Conservation (phyloP, 2,329 filamentous ascomycete species). For the Colletotrichum magnum region DNA sequence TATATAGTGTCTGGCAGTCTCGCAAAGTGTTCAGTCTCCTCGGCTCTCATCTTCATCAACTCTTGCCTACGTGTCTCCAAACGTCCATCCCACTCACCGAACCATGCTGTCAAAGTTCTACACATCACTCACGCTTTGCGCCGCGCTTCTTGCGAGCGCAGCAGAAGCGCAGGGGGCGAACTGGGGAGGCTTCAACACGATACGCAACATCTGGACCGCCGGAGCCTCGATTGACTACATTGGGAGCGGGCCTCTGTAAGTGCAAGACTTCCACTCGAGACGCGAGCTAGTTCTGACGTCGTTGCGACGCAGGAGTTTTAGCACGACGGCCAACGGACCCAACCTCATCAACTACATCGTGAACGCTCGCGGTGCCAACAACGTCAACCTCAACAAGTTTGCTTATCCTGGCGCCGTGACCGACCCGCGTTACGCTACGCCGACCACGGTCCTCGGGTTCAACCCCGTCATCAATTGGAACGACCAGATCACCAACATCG, state of each 20-base stretch:
- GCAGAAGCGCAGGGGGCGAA: conserved; percentile 4
- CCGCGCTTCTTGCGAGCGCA: background rate
- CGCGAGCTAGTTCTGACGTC: fast-evolving
- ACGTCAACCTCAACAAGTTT: conserved; percentile 24
- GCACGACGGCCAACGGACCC: conserved; percentile 9
- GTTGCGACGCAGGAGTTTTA: background rate
- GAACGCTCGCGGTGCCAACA: conserved; percentile 7
- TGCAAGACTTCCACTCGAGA: background rate
- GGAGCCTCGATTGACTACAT: conserved; percentile 19
- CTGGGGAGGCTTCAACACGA: conserved; percentile 10
- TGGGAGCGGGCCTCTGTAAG: background rate
- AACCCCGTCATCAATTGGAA: conserved; percentile 24
- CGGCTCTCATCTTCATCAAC: background rate
- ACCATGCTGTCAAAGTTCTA: background rate
- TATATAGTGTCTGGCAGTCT: too few species aligned
- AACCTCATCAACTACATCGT: conserved; percentile 25
- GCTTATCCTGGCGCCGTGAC: conserved; percentile 5
- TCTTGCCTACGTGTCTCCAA: background rate
- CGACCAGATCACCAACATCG: conserved; percentile 15
- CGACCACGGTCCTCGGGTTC: conserved; percentile 4
- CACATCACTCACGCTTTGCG: background rate
- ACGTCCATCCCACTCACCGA: too few species aligned
- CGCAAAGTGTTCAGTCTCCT: background rate
- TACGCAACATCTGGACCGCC: conserved; percentile 12
- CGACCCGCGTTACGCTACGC: conserved; percentile 13